These are phyloP conservation scores for Senna siamea DNA, from an alignment of 306 rosid genomes.

Conservation along the genomic window DNA sequence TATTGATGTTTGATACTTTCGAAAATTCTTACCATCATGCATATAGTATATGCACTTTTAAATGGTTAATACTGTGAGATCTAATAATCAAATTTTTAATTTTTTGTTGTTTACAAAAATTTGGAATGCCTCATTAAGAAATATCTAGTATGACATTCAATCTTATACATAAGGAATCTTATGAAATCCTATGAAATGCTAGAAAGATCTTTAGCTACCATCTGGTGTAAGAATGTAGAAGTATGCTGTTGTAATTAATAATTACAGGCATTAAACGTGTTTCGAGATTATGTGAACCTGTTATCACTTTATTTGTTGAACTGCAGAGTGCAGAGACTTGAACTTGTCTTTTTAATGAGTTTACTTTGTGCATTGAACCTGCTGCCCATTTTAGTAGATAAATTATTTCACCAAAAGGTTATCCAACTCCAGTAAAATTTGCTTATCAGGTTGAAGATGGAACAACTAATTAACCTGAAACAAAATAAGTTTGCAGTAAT, in stretches of 20 bases:
- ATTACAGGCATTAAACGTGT: not conserved
- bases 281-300: not conserved
- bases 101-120: slow-evolving; percentile 3
- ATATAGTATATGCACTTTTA: not conserved
- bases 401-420: slow-evolving; percentile 23
- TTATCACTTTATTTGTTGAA: slow-evolving; percentile 6
- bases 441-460: slow-evolving; percentile 18
- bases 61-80: not conserved
- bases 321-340: not conserved
- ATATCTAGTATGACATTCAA: slow-evolving; percentile 8
- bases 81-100: not conserved
- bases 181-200: slow-evolving; percentile 18
- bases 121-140: slow-evolving; percentile 11
- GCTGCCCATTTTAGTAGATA: slow-evolving; percentile 12
- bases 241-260: not conserved
- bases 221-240: not conserved
- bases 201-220: not conserved
- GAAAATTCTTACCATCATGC: slow-evolving; percentile 22
- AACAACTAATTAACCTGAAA: slow-evolving; percentile 2
- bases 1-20: slow-evolving; percentile 24
- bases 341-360: not conserved
- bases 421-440: slow-evolving; percentile 1
- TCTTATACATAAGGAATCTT: slow-evolving; percentile 7
- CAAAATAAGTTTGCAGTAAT: not conserved
- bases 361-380: slow-evolving; percentile 23